Conservation (phyloP, 768 basidiomycete species). For the Rhodotorula babjevae region DNA sequence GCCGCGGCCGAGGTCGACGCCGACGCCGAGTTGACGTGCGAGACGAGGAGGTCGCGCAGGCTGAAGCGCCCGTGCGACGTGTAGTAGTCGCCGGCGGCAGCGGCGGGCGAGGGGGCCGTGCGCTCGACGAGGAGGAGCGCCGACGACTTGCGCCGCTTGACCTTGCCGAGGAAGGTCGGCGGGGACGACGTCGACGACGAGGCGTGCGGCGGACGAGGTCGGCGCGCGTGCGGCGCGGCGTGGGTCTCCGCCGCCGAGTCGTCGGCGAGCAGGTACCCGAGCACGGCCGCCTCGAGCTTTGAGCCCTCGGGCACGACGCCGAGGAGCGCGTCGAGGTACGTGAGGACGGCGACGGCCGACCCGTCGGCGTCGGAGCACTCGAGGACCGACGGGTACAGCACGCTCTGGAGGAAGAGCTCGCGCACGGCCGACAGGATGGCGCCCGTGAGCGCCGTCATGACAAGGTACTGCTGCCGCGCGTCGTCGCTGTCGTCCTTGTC, state of each 20-base stretch:
- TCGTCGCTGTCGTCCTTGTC: conserved; percentile 18
- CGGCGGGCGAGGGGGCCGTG: conserved; percentile 56
- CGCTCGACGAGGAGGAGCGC: conserved; percentile 86
- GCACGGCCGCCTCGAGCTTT: conserved; percentile 63
- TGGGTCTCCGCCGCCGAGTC: conserved; percentile 56
- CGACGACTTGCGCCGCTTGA: conserved; percentile 67
- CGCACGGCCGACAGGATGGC: conserved; percentile 77
- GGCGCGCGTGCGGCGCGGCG: not conserved
- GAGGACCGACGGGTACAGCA: conserved; percentile 84
- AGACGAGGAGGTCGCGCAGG: conserved; percentile 76
- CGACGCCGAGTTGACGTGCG: conserved; percentile 67
- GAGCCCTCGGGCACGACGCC: conserved; percentile 62
- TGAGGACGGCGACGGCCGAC: conserved; percentile 93
- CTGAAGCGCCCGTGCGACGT: conserved; percentile 84
- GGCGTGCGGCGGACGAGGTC: not conserved
- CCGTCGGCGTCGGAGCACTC: conserved; percentile 90
- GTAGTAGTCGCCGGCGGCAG: conserved; percentile 55
- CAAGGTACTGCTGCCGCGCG: conserved; percentile 51
- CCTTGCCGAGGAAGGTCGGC: not conserved
- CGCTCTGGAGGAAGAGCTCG: conserved; percentile 82
- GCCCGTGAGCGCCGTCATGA: conserved; percentile 75
- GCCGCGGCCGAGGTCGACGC: conserved; percentile 68
- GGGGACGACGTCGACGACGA: not conserved
- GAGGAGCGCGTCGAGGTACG: conserved; percentile 85
- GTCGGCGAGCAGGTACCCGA: conserved; percentile 76